These are phyloP conservation scores for Eimeria praecox DNA, from an alignment of 169 alveolate species.

Conservation along the genomic window DNA sequence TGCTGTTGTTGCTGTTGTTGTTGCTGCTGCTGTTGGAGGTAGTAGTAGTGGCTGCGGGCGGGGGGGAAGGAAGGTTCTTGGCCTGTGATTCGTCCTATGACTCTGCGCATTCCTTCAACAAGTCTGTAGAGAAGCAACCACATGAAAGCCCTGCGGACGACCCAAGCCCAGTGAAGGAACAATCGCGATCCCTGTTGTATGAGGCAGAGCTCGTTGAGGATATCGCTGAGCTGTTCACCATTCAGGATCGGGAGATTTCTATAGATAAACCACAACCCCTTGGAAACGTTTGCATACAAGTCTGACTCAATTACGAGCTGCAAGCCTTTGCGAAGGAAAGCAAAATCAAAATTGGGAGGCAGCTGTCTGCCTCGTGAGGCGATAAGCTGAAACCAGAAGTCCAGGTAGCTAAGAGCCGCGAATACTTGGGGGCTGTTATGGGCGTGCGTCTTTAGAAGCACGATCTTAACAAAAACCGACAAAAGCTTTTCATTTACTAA, in stretches of 20 bases:
- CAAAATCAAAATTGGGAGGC: constrained; percentile 82
- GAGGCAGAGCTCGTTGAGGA: constrained; percentile 58
- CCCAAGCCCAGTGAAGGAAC: constrained; percentile 83
- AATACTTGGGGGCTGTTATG: constrained; percentile 77
- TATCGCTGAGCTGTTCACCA: constrained; percentile 51
- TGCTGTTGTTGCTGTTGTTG: constrained; percentile 34
- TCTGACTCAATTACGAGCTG: constrained; percentile 76
- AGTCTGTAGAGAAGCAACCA: constrained; percentile 83
- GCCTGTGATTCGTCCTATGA: constrained; percentile 50
- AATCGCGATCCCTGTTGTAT: constrained; percentile 10
- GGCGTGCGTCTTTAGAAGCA: constrained; percentile 76
- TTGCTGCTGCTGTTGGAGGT: not conserved
- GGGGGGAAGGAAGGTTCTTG: not conserved
- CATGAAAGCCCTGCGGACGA: constrained; percentile 81
- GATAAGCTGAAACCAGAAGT: constrained; percentile 82
- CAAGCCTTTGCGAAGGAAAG: constrained; percentile 71
- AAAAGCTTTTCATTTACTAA: constrained; percentile 81
- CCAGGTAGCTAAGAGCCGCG: constrained; percentile 82
- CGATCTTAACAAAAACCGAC: constrained; percentile 79
- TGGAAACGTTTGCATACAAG: constrained; percentile 74
- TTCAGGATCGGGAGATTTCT: constrained; percentile 76
- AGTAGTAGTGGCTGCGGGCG: not conserved
- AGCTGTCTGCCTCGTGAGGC: constrained; percentile 72
- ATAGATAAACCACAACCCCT: constrained; percentile 83
- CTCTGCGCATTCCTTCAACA: constrained; percentile 79